Conservation (phyloP, 495 filamentous ascomycete species). For the Umbilicaria muhlenbergii region DNA sequence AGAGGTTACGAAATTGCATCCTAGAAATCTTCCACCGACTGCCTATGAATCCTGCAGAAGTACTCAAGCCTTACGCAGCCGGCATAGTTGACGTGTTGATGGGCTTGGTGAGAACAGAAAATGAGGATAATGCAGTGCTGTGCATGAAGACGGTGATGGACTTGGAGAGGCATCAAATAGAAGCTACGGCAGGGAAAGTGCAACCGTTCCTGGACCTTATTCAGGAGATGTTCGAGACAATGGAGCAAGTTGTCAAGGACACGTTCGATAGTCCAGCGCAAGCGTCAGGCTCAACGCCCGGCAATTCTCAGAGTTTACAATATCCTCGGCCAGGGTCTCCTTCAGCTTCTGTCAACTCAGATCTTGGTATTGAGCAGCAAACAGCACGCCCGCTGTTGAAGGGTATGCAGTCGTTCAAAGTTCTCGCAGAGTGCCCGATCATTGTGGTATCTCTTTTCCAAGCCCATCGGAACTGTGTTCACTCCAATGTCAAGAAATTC, state of each 20-base stretch:
- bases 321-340: constrained; percentile 84
- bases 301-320: constrained; percentile 54
- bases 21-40: constrained; percentile 91
- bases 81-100: constrained; percentile 81
- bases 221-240: constrained; percentile 84
- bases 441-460: constrained; percentile 98
- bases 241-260: constrained; percentile 85
- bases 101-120: constrained; percentile 74
- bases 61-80: constrained; percentile 69
- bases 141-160: constrained; percentile 98
- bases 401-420: constrained; percentile 98
- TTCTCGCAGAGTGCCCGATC: constrained; percentile 92
- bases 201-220: constrained; percentile 86
- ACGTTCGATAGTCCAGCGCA: constrained; percentile 68
- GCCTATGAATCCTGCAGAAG: constrained; percentile 64
- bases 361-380: constrained; percentile 67
- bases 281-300: constrained; percentile 37
- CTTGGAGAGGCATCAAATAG: constrained; percentile 79
- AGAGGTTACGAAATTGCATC: constrained; percentile 81
- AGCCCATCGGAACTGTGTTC: constrained; percentile 63
- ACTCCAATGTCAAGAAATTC: constrained; percentile 77
- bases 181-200: constrained; percentile 60
- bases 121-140: constrained; percentile 94
- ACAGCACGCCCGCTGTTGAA: constrained; percentile 62
- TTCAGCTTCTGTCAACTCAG: constrained; percentile 52